A percentile compares a stretch with the other conserved stretches of the same genome.
Evolutionary conservation across 225 moss, liverwort and hornwort genomes (phyloP).

Genomic region (Sphagnum contortum): DNA sequence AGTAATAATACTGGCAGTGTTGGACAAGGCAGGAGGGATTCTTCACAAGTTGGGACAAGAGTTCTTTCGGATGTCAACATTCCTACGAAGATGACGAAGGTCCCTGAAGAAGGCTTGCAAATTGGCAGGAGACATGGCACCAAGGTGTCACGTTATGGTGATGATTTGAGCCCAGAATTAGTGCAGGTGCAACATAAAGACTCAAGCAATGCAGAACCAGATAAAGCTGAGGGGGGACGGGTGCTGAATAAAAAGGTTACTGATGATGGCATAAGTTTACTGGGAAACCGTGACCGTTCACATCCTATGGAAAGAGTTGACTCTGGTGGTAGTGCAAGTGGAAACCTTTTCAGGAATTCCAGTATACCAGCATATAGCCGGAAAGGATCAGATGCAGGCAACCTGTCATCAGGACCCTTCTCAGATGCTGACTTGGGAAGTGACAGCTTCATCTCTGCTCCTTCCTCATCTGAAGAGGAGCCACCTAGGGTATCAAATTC

Average conservation of each 20-base stretch:
- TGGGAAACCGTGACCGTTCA: constrained; percentile 7
- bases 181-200: background rate
- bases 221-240: background rate
- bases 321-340: background rate
- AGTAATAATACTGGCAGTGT: constrained; percentile 2
- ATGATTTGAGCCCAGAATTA: constrained; percentile 1
- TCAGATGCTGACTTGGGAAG: constrained; percentile 1
- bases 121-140: constrained; percentile 2
- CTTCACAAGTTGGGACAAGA: background rate
- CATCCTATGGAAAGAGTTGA: constrained; percentile 12
- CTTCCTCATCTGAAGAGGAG: constrained; percentile 1
- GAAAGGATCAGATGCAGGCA: constrained; percentile 7
- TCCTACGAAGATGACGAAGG: background rate
- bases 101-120: constrained; percentile 1
- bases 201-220: background rate
- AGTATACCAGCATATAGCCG: background rate
- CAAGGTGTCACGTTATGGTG: background rate
- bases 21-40: constrained; percentile 1
- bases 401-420: background rate
- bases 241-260: constrained; percentile 1
- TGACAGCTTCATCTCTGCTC: background rate
- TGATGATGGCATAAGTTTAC: constrained; percentile 16
- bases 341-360: constrained; percentile 5
- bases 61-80: background rate
- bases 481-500: constrained; percentile 4